Evolutionary conservation across 1,284 basidiomycete species (phyloP).

Genomic region (Flammula alnicola): DNA sequence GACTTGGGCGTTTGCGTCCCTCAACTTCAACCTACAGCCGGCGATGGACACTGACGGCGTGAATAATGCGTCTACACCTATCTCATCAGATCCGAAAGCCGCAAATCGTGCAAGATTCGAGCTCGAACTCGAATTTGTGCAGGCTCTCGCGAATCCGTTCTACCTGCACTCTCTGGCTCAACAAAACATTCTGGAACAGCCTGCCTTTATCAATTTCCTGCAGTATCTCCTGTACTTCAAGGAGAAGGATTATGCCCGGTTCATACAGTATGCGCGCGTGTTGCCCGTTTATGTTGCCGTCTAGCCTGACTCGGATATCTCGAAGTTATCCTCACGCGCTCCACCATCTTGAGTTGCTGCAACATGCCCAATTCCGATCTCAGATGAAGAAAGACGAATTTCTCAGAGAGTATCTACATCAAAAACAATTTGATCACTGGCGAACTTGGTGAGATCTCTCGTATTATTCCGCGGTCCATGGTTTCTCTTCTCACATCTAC

Average conservation of each 20-base stretch:
- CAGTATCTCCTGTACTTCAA: constrained; percentile 89
- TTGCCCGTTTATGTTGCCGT: constrained; percentile 16
- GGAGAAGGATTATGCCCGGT: constrained; percentile 87
- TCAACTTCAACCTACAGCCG: too few relatives aligned
- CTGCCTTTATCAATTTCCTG: constrained; percentile 86
- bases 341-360: constrained; percentile 81
- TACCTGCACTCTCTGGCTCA: constrained; percentile 88
- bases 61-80: constrained; percentile 33
- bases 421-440: constrained; percentile 88
- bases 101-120: constrained; percentile 86
- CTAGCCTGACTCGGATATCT: constrained; percentile 21
- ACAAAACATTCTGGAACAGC: constrained; percentile 83
- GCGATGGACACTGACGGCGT: constrained; percentile 20
- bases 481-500: constrained; percentile 14
- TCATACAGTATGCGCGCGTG: constrained; percentile 73
- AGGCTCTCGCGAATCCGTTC: constrained; percentile 94
- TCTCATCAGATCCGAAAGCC: constrained; percentile 64
- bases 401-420: constrained; percentile 72
- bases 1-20: too few relatives aligned
- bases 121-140: constrained; percentile 92
- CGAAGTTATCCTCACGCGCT: constrained; percentile 82
- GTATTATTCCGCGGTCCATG: constrained; percentile 10
- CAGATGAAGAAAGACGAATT: constrained; percentile 81
- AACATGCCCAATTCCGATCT: constrained; percentile 72
- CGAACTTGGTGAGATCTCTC: constrained; percentile 65